phyloP scores from a whole-genome alignment of 345 rosid species.

The Eucalyptus guilfoylei region DNA sequence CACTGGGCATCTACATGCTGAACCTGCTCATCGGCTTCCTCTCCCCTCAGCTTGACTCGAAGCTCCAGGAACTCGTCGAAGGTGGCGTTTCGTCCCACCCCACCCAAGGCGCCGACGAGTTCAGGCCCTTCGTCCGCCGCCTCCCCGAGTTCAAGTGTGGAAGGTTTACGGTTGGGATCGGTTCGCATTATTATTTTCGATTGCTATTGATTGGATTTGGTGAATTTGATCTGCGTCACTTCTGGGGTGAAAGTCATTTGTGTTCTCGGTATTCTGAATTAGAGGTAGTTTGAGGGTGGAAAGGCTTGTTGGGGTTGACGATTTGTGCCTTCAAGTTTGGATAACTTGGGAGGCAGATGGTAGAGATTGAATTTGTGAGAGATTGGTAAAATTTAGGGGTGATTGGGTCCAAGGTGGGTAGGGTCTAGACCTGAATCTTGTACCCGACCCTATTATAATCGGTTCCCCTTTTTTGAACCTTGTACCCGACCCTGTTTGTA shows the following conservation, averaged over 20 bases:
- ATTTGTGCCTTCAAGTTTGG: neutral
- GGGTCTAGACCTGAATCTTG: no score
- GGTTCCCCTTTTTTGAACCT: no score
- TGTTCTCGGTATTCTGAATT: neutral
- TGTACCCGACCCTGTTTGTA: no score
- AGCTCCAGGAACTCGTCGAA: no score
- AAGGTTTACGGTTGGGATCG: neutral
- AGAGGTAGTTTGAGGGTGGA: neutral
- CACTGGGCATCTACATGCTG: slow-evolving; percentile 62
- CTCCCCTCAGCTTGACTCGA: no score
- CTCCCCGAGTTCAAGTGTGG: slow-evolving; percentile 90
- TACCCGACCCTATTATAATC: no score
- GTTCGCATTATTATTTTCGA: neutral
- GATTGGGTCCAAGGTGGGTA: no score
- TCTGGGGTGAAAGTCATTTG: neutral
- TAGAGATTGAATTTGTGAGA: no score
- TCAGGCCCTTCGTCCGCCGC: slow-evolving; percentile 84
- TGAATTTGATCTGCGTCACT: neutral
- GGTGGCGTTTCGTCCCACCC: no score
- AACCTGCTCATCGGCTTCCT: no score
- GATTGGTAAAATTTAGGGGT: no score
- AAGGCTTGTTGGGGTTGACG: neutral
- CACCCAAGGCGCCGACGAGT: slow-evolving; percentile 79
- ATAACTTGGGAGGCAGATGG: no score
- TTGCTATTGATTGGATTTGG: neutral